These are phyloP conservation scores for Cantharellus anzutake DNA, from an alignment of 768 basidiomycete genomes.

Conservation along the genomic window DNA sequence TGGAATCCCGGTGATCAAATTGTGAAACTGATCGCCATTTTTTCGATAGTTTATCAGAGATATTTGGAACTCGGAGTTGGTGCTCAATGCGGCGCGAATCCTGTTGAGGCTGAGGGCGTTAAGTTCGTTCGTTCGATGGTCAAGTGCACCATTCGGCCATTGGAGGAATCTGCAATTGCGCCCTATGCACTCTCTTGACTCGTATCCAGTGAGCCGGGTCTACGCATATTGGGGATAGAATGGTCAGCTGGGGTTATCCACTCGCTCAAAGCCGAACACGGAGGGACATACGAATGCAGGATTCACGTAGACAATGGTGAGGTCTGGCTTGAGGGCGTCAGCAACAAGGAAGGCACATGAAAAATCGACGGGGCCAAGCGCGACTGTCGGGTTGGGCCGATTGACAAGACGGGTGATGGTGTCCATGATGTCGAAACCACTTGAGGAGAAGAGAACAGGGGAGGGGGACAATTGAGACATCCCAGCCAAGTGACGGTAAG, in stretches of 20 bases:
- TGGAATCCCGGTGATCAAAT: slow-evolving; percentile 83
- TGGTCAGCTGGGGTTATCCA: background rate
- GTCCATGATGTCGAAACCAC: slow-evolving; percentile 79
- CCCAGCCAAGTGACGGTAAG: background rate
- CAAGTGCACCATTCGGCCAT: slow-evolving; percentile 35
- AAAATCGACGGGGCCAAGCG: slow-evolving; percentile 80
- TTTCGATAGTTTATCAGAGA: slow-evolving; percentile 78
- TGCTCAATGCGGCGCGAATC: slow-evolving; percentile 42
- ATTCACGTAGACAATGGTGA: slow-evolving; percentile 79
- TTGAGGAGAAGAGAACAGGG: slow-evolving; percentile 64
- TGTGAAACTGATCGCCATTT: slow-evolving; percentile 70
- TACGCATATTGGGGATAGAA: background rate
- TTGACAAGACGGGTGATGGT: slow-evolving; percentile 60
- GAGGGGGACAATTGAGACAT: slow-evolving; percentile 2
- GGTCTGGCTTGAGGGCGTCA: slow-evolving; percentile 64
- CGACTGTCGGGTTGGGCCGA: slow-evolving; percentile 52
- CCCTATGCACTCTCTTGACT: slow-evolving; percentile 58
- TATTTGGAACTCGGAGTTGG: slow-evolving; percentile 76
- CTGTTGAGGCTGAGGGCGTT: slow-evolving; percentile 43
- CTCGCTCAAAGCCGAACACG: background rate
- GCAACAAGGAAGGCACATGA: slow-evolving; percentile 84
- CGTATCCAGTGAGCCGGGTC: slow-evolving; percentile 47
- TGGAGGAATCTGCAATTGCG: slow-evolving; percentile 85
- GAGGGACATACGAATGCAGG: slow-evolving; percentile 42
- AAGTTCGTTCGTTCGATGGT: slow-evolving; percentile 9